These are phyloP conservation scores for Ramaria rubella DNA, from an alignment of 768 basidiomycete species.

Conservation along the genomic window DNA sequence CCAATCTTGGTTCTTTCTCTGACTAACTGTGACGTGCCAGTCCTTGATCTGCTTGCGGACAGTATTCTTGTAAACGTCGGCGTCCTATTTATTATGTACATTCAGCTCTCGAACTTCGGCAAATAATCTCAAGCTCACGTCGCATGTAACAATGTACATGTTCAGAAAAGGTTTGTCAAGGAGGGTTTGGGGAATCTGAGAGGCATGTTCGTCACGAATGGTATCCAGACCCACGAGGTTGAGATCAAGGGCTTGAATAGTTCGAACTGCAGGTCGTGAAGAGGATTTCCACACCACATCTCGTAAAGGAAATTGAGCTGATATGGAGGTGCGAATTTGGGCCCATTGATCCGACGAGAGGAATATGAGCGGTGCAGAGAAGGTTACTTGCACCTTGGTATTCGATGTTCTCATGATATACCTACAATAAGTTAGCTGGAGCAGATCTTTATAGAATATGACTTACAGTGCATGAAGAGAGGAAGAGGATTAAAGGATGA, in stretches of 20 bases:
- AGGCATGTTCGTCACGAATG: constrained; percentile 64
- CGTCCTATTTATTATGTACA: constrained; percentile 35
- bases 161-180: constrained; percentile 85
- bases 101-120: constrained; percentile 12
- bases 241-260: constrained; percentile 85
- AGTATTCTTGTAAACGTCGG: constrained; percentile 69
- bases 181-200: constrained; percentile 69
- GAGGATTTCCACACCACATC: constrained; percentile 90
- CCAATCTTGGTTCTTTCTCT: constrained; percentile 88
- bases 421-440: no score
- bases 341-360: constrained; percentile 68
- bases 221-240: constrained; percentile 62
- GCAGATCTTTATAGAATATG: no score
- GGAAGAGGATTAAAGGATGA: background rate
- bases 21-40: constrained; percentile 66
- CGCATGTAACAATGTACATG: constrained; percentile 80
- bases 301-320: constrained; percentile 73
- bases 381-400: constrained; percentile 51
- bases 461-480: background rate
- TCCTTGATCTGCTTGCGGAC: constrained; percentile 87
- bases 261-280: constrained; percentile 64
- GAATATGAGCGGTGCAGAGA: constrained; percentile 55
- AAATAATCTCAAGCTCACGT: constrained; percentile 43
- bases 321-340: constrained; percentile 56
- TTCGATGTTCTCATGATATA: background rate